Percentiles rank a stretch among this genome's conserved stretches.
Conservation (phyloP, 23 red algal species). For the Pyropia haitanensis region DNA sequence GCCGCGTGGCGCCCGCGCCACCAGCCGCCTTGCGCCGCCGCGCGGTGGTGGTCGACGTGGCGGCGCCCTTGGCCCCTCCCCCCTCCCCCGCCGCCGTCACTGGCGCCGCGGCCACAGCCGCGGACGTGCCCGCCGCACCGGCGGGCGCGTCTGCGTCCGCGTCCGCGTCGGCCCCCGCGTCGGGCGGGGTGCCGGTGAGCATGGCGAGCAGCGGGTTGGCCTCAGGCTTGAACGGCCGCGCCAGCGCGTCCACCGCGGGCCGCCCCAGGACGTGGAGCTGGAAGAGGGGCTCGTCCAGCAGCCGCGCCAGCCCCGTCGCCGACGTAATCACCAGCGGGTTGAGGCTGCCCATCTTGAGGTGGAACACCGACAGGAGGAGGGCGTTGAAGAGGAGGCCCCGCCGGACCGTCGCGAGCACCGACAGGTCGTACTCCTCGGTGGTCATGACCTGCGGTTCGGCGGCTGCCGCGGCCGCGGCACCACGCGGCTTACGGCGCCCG, state of each 20-base stretch:
- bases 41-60: too few species aligned
- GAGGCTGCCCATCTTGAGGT: slow-evolving; percentile 73
- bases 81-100: too few species aligned
- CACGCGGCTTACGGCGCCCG: too few species aligned
- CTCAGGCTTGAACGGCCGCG: slow-evolving; percentile 37
- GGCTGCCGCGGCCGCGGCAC: too few species aligned
- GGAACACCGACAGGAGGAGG: slow-evolving; percentile 61
- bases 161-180: neutral
- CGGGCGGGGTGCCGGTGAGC: slow-evolving; percentile 31
- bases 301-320: slow-evolving; percentile 41
- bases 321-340: slow-evolving; percentile 63
- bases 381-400: slow-evolving; percentile 42
- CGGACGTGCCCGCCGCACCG: too few species aligned
- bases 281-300: slow-evolving; percentile 67
- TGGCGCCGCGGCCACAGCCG: too few species aligned
- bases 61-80: too few species aligned
- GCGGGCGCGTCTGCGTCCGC: neutral
- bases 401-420: slow-evolving; percentile 37
- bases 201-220: slow-evolving; percentile 16
- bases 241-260: slow-evolving; percentile 26
- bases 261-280: slow-evolving; percentile 45
- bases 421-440: slow-evolving; percentile 66
- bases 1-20: too few species aligned
- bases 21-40: too few species aligned
- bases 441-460: slow-evolving; percentile 41